These are phyloP conservation scores for Populus pruinosa DNA, from an alignment of 345 rosid genomes.

Conservation along the genomic window DNA sequence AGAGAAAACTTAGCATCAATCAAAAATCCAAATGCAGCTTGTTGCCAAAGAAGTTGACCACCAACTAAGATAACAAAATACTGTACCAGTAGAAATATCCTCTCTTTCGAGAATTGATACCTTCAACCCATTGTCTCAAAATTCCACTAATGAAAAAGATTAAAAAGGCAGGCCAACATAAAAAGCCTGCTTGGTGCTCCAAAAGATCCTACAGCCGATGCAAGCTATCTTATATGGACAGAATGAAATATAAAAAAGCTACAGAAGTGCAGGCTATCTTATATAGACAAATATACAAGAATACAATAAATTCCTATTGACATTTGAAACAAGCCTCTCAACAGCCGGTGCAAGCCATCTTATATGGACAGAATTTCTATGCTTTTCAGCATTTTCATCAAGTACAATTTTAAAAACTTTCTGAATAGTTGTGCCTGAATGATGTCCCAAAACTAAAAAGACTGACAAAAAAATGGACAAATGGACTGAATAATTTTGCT, in stretches of 20 bases:
- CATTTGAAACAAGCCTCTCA: not conserved
- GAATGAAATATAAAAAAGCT: not conserved
- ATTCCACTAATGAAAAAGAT: not conserved
- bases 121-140: not conserved
- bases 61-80: not conserved
- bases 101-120: not conserved
- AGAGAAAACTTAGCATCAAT: not conserved
- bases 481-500: not conserved
- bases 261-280: not conserved
- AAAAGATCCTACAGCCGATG: not conserved
- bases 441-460: not conserved
- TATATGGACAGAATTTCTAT: not conserved
- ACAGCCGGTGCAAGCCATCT: too few relatives aligned
- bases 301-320: not conserved
- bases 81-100: not conserved
- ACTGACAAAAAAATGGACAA: not conserved
- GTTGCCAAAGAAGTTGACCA: not conserved
- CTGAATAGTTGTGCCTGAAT: not conserved
- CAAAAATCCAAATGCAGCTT: not conserved
- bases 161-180: not conserved
- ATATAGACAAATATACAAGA: not conserved
- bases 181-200: not conserved
- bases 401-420: not conserved
- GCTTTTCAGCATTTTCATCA: not conserved
- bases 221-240: not conserved